phyloP scores from a whole-genome alignment of 495 filamentous ascomycete genomes.

The Penicillium ucsense region DNA sequence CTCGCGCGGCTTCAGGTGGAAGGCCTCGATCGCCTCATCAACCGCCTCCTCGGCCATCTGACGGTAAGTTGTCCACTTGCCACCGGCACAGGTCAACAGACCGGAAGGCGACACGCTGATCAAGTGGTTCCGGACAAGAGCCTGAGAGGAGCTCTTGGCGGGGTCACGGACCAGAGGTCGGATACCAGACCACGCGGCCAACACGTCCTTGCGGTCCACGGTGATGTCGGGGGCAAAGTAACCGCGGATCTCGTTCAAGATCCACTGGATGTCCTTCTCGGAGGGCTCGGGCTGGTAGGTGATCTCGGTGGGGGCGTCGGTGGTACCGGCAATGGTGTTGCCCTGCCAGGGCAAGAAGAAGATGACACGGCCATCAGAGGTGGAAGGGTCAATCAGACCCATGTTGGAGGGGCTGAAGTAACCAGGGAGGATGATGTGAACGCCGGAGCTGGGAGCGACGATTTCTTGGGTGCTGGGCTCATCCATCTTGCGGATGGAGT shows the following conservation, averaged over 20 bases:
- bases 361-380: slow-evolving; percentile 92
- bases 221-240: slow-evolving; percentile 92
- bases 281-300: slow-evolving; percentile 75
- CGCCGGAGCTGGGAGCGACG: slow-evolving; percentile 86
- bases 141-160: slow-evolving; percentile 85
- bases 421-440: slow-evolving; percentile 89
- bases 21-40: slow-evolving; percentile 74
- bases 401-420: slow-evolving; percentile 94
- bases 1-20: slow-evolving; percentile 56
- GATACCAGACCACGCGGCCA: slow-evolving; percentile 94
- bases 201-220: slow-evolving; percentile 85
- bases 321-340: slow-evolving; percentile 97
- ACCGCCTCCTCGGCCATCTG: slow-evolving; percentile 98
- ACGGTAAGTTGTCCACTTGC: slow-evolving; percentile 98
- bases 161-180: slow-evolving; percentile 91
- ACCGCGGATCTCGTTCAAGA: slow-evolving; percentile 77
- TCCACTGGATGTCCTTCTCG: slow-evolving; percentile 95
- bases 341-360: slow-evolving; percentile 99
- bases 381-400: slow-evolving; percentile 91
- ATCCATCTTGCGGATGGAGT: slow-evolving; percentile 88
- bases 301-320: slow-evolving; percentile 77
- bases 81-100: slow-evolving; percentile 88
- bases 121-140: slow-evolving; percentile 90
- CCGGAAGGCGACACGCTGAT: slow-evolving; percentile 80
- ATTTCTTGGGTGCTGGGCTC: slow-evolving; percentile 67